Percentiles rank a stretch among this genome's conserved stretches.
Conservation (phyloP, 2,329 filamentous ascomycete genomes). For the Ascochyta koolunga region DNA sequence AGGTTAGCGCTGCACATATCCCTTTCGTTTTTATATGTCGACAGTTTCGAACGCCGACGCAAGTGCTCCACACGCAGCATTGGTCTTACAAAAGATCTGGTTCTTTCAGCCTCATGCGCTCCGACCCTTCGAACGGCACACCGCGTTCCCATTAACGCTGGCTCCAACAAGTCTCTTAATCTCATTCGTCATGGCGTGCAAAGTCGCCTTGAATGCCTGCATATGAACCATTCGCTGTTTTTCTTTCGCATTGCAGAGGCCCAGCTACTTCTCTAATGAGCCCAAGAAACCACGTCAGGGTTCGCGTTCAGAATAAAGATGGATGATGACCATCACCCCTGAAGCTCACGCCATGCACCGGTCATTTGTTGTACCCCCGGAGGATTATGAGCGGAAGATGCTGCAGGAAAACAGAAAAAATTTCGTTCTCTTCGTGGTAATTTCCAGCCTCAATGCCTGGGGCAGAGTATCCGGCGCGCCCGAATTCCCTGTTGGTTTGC, state of each 20-base stretch:
- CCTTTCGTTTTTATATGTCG: not conserved
- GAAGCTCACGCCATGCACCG: slow-evolving; percentile 38
- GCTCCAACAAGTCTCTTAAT: slow-evolving; percentile 43
- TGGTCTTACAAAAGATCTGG: slow-evolving; percentile 10
- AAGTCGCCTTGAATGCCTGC: slow-evolving; percentile 37
- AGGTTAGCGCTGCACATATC: slow-evolving; percentile 23
- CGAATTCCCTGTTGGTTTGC: slow-evolving; percentile 30
- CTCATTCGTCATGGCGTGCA: slow-evolving; percentile 42
- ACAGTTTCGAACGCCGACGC: not conserved
- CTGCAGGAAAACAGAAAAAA: slow-evolving; percentile 26
- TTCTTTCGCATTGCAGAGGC: slow-evolving; percentile 43
- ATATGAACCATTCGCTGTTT: slow-evolving; percentile 23
- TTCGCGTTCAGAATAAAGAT: too few species aligned
- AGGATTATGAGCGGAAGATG: slow-evolving; percentile 28
- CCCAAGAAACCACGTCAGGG: slow-evolving; percentile 31
- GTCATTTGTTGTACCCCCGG: slow-evolving; percentile 29
- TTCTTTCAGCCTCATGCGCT: slow-evolving; percentile 29
- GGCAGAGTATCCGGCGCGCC: slow-evolving; percentile 33
- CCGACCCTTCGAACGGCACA: slow-evolving; percentile 38
- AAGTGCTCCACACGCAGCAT: not conserved
- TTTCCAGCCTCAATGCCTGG: slow-evolving; percentile 35
- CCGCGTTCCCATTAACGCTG: slow-evolving; percentile 37
- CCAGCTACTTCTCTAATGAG: slow-evolving; percentile 26
- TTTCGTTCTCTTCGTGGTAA: slow-evolving; percentile 19
- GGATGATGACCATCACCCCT: slow-evolving; percentile 30